These are phyloP conservation scores for Mikania micrantha DNA, from an alignment of 129 eudicot species.

Conservation along the genomic window DNA sequence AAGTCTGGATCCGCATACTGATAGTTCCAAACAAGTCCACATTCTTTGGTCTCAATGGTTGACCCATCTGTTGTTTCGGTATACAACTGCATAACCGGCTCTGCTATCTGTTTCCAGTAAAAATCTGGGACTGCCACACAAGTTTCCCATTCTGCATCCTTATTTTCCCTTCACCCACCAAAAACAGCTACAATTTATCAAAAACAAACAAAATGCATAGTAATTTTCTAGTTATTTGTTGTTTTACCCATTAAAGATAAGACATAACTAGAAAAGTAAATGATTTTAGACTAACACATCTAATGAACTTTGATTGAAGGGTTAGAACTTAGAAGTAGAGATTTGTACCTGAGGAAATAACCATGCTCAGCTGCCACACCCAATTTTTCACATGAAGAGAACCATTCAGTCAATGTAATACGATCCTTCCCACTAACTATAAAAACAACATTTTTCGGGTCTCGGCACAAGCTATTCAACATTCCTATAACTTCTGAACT, in stretches of 20 bases:
- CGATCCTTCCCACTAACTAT: constrained; percentile 81
- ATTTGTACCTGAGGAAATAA: constrained; percentile 64
- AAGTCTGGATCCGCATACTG: constrained; percentile 87
- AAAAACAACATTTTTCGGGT: constrained; percentile 72
- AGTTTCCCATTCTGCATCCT: constrained; percentile 74
- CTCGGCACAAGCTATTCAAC: constrained; percentile 63
- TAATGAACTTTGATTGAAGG: background rate
- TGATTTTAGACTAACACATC: background rate
- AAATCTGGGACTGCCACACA: constrained; percentile 60
- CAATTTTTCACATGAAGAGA: constrained; percentile 64
- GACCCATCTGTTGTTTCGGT: constrained; percentile 94
- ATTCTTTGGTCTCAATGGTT: constrained; percentile 67
- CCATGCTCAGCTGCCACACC: constrained; percentile 96
- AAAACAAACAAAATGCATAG: background rate
- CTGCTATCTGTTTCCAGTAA: constrained; percentile 84
- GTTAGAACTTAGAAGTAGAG: background rate
- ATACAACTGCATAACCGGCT: constrained; percentile 77
- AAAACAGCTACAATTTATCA: background rate
- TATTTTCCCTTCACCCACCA: constrained; percentile 40
- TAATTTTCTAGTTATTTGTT: background rate
- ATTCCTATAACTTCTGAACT: constrained; percentile 49
- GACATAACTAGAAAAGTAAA: background rate
- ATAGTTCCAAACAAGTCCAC: constrained; percentile 91
- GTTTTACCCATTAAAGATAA: background rate
- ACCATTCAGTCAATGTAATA: constrained; percentile 63